Base-by-base conservation (phyloP, 805 yeast species). In the Kodamaea laetipori region DNA sequence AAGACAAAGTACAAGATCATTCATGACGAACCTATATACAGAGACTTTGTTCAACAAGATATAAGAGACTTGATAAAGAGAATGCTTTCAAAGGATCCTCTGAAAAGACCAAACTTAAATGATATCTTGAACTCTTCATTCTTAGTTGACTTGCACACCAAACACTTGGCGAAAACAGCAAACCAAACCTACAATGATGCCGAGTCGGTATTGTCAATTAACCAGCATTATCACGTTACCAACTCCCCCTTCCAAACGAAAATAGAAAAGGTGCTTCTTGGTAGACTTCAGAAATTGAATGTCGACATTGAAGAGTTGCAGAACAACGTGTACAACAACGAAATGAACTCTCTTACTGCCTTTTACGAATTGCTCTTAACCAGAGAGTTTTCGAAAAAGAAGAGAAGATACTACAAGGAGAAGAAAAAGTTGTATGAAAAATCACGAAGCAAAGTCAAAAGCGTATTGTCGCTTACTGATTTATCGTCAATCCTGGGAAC, bases 331-430 rank as follows among this genome's bases (percentile, higher is more conserved):
- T 54, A 65, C 21, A 71, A 75, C 44, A 74, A 76, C 37, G 80
- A 82, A 44, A 78, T 87, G 63, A 94, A 86, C 61, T 70, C 88
- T 0, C 65, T 86, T 11, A 79, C 86, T 10, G 96, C 92, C 0
- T 72, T 83, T 45, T 89, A 90, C 84, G 82, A 82, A 36, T 66
- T 88, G 13, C 62, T 81, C 12, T 62, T 84, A 21, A 88, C 85
- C 16, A 66, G 68, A 37, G 82, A 78, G 50, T 66, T 61, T 39
- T 46, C 55, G 9, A 61, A 61, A 39, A 69, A 69, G 53, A 66
- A 61, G 46, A 50, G 51, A 39, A 58, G 57, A 24, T 61, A 67
- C 36, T 48, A 60, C 38, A 54, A 53, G 13, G 64, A 61, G 31
- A 60, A 63, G 39, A 69, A 57, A 38, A 61, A 58, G 52, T 56